Percentiles rank a stretch among this genome's conserved stretches.
phyloP scores from a whole-genome alignment of 1,284 basidiomycete genomes.

The Xanthoconium separans region DNA sequence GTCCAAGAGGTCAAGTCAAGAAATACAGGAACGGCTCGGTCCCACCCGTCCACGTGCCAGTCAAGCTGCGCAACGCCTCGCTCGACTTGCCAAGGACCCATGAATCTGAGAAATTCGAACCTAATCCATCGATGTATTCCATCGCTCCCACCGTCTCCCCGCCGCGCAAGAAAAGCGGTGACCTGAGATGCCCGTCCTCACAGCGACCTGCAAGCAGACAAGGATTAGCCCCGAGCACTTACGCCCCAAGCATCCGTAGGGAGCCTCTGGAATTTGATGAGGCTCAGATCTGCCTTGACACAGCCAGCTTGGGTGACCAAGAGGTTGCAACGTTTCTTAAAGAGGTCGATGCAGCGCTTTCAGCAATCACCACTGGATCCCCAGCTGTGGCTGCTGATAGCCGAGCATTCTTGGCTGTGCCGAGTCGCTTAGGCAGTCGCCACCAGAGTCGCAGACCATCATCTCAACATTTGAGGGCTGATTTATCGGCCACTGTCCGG shows the following conservation, averaged over 20 bases:
- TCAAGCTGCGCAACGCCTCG: slow-evolving; percentile 30
- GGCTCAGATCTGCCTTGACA: slow-evolving; percentile 31
- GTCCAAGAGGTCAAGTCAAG: slow-evolving; percentile 30
- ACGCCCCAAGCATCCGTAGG: slow-evolving; percentile 29
- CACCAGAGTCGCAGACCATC: slow-evolving; percentile 31
- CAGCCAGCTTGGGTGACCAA: slow-evolving; percentile 30
- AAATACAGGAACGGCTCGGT: slow-evolving; percentile 33
- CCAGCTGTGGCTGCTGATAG: slow-evolving; percentile 33
- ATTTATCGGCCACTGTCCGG: slow-evolving; percentile 30
- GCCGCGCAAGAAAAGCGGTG: slow-evolving; percentile 23
- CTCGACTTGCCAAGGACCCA: slow-evolving; percentile 28
- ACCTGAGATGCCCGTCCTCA: slow-evolving; percentile 23
- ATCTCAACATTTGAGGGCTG: slow-evolving; percentile 31
- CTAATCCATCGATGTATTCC: slow-evolving; percentile 31
- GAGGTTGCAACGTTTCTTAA: slow-evolving; percentile 33
- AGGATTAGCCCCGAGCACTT: slow-evolving; percentile 22
- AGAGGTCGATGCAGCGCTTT: slow-evolving; percentile 30
- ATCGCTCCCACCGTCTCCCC: slow-evolving; percentile 32
- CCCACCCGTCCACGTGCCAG: slow-evolving; percentile 30
- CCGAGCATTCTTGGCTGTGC: slow-evolving; percentile 31
- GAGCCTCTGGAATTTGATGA: slow-evolving; percentile 32
- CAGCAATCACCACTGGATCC: slow-evolving; percentile 25
- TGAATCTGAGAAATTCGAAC: slow-evolving; percentile 28
- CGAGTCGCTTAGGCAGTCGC: slow-evolving; percentile 24
- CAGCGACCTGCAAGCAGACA: slow-evolving; percentile 31